Conservation (phyloP, 1,139 yeast species). For the Scheffersomyces quercinus region DNA sequence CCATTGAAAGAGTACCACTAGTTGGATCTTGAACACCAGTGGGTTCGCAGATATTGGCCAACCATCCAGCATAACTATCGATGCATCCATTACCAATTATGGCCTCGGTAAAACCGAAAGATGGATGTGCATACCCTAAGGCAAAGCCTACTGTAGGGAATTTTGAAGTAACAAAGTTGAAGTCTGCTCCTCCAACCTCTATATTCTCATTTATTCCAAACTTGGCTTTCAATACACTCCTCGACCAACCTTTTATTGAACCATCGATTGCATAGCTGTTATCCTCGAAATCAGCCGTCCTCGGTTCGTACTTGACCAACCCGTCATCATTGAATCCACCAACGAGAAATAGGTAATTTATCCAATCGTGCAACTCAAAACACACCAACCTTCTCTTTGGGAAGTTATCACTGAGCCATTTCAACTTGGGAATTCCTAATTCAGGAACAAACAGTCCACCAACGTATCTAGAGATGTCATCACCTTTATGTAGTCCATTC, state of each 20-base stretch:
- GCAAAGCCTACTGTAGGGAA: slow-evolving; percentile 20
- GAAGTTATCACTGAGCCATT: slow-evolving; percentile 31
- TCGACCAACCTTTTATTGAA: slow-evolving; percentile 56
- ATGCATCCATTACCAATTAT: slow-evolving; percentile 50
- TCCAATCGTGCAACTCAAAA: slow-evolving; percentile 56
- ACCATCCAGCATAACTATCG: slow-evolving; percentile 61
- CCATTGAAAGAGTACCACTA: slow-evolving; percentile 39
- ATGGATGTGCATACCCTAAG: slow-evolving; percentile 16
- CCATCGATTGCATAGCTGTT: slow-evolving; percentile 47
- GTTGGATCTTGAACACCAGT: slow-evolving; percentile 10
- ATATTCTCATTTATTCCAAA: slow-evolving; percentile 19
- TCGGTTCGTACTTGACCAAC: slow-evolving; percentile 1
- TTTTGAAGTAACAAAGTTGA: neutral
- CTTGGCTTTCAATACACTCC: slow-evolving; percentile 11
- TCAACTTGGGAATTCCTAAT: slow-evolving; percentile 56
- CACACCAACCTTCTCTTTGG: slow-evolving; percentile 28
- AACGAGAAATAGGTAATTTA: slow-evolving; percentile 38
- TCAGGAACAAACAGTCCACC: slow-evolving; percentile 56
- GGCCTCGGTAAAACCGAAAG: slow-evolving; percentile 3
- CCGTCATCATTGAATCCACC: slow-evolving; percentile 16
- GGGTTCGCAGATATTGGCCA: slow-evolving; percentile 24
- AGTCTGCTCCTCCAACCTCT: slow-evolving; percentile 15
- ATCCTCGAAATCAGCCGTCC: slow-evolving; percentile 4
- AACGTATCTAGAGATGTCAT: slow-evolving; percentile 6
- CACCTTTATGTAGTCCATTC: slow-evolving; percentile 19